Evolutionary conservation across 345 rosid genomes (phyloP), one percentile per base, ranked within the genome.

Genomic region (Hirschfeldia incana): DNA sequence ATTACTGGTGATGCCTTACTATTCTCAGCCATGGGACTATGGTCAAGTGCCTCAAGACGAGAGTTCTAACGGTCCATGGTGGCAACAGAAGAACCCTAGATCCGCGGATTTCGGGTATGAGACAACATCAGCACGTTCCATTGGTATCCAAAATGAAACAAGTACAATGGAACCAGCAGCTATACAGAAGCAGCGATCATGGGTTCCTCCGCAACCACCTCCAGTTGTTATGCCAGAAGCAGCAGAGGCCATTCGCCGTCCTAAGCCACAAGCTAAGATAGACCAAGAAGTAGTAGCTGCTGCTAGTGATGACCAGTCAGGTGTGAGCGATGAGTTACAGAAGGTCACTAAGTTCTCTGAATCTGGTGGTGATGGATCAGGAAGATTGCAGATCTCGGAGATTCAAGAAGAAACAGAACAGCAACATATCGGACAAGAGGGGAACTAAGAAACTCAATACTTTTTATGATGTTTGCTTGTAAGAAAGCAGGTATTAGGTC

Each of bases 191-290:
- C 91, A 81, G 79, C 89, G 91, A n/a, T 34, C 88, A 37, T 94
- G 98, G 98, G 97, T 91, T 76, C 98, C 98, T 49, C 98, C 98
- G 27, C 97, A 85, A 81, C 91, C 97, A 49, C 98, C 98, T 8
- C 97, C 98, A 70, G 91, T 94, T 70, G 97, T 83, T 53, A 91
- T 94, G 90, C 76, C 96, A 21, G 97, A 88, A 85, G 98, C 98
- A 69, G 98, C 92, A 10, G 97, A 94, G 85, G 98, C 98, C 82
- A 94, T 94, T 42, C 83, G 94, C 26, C 88, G 92, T 62, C 97
- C 97, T 7, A 92, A 91, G 82, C 82, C 83, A 77, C 66, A 79
- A 3, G 85, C 83, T 78, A 88, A 78, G 68, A 87, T 79, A 71
- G 98, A 94, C 79, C 89, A 84, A 70, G 73, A 65, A 67, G 78